Evolutionary conservation across 2,329 filamentous ascomycete species (phyloP).

Genomic region (Apiospora arundinis): DNA sequence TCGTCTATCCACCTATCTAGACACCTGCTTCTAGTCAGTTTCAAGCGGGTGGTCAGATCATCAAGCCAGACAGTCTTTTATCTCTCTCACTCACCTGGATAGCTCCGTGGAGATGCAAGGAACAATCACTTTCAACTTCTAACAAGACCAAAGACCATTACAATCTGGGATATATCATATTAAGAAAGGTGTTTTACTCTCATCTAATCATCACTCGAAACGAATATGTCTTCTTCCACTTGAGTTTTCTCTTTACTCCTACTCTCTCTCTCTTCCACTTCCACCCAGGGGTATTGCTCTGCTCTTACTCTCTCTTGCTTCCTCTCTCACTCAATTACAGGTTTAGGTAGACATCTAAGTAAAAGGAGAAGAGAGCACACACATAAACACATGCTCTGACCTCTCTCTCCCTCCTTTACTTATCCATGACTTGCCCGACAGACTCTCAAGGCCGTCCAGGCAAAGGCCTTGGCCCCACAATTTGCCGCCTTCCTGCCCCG

Average conservation of each 20-base stretch:
- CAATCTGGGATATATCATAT: conserved; percentile 13
- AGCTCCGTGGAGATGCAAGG: too few relatives aligned
- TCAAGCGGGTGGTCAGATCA: too few relatives aligned
- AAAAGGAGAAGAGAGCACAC: neutral
- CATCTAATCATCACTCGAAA: neutral
- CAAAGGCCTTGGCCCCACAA: conserved; percentile 77
- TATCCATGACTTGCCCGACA: neutral
- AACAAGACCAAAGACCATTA: too few relatives aligned
- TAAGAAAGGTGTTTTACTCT: neutral
- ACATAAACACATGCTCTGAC: neutral
- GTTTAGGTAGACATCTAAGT: neutral
- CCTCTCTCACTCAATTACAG: neutral
- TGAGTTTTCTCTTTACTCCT: neutral
- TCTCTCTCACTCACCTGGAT: too few relatives aligned
- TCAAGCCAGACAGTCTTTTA: too few relatives aligned
- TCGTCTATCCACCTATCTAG: too few relatives aligned
- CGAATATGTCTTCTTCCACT: neutral
- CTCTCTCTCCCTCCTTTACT: neutral
- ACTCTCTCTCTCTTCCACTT: neutral
- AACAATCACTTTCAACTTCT: neutral
- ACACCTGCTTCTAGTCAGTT: too few relatives aligned
- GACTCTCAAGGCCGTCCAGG: conserved; percentile 46
- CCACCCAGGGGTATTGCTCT: neutral
- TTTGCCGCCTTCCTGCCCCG: conserved; percentile 75
- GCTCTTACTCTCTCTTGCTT: neutral